Evolutionary conservation across 2,329 filamentous ascomycete genomes (phyloP), one percentile per base, ranked within the genome.

Genomic region (Cryphonectria carpinicola): DNA sequence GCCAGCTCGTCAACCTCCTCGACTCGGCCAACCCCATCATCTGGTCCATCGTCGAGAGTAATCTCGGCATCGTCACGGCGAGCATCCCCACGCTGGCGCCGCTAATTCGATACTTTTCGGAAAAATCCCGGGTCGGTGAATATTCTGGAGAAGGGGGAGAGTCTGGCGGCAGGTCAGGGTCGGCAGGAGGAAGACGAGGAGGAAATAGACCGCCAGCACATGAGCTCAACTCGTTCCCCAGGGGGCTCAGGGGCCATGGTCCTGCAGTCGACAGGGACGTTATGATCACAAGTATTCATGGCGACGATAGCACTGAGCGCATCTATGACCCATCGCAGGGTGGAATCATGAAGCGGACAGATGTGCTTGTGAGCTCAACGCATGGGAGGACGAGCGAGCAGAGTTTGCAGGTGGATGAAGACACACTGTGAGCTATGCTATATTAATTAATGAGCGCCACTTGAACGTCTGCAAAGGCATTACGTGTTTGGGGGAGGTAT

Each of bases 1-100:
- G 79, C 52, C 80, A 78, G 19, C 80, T 86, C 3, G 73, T 76
- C 43, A 83, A 82, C 74, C 84, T 83, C 70, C 80, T 83, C 46
- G 83, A 87, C 75, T 84, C 81, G 2, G 78, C 81, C 13, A 83
- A 83, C 8, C 81, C 66, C 7, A 70, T 70, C 17, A 65, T 58
- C 41, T 72, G 70, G 70, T 72, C 70, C 5, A 41, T 67, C 1
- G 61, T 72, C 2, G 70, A 72, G 35, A 54, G 63, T 19, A 72
- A 72, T 17, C 41, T 72, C 28, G 70, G 68, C 5, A 70, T 72
- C n/a, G 67, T 70, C 32, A 66, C 65, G 13, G 64, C 68, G 8
- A 67, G 70, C 22, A 65, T 70, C 19, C 62, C 49, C 52, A 70
- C 69, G 14, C 32, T 68, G 43, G 62, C 54, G 25, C 52, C 62